Conservation (phyloP, 129 eudicot genomes). For the Logfia minima region DNA sequence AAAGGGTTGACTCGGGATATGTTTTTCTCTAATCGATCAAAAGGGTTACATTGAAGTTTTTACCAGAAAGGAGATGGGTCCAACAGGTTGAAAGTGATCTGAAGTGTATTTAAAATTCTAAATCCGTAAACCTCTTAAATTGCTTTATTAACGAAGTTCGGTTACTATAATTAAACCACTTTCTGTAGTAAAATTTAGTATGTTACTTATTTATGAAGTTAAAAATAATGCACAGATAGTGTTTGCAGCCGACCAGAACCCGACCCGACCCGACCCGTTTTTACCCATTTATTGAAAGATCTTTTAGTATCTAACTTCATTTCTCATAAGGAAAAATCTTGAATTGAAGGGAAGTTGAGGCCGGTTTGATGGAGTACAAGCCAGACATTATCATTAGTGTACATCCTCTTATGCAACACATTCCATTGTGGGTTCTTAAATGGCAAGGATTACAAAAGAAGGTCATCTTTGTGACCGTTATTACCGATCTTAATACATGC, state of each 20-base stretch:
- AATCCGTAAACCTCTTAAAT: too few relatives aligned
- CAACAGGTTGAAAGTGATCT: neutral
- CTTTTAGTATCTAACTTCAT: too few relatives aligned
- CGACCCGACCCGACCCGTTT: neutral
- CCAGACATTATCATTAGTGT: constrained; percentile 97
- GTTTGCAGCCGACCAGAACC: neutral
- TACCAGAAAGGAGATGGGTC: neutral
- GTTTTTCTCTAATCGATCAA: neutral
- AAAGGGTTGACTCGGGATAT: neutral
- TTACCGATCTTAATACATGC: constrained; percentile 91
- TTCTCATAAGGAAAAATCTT: neutral
- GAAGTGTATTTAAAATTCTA: constrained; percentile 1
- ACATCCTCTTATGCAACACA: constrained; percentile 97
- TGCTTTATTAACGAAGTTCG: neutral
- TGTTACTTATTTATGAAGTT: too few relatives aligned
- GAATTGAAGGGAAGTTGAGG: constrained; percentile 81
- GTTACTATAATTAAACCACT: neutral
- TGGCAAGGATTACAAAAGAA: constrained; percentile 97
- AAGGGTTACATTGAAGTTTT: neutral
- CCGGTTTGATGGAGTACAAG: constrained; percentile 97
- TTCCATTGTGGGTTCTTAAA: constrained; percentile 89
- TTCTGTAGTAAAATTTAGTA: too few relatives aligned
- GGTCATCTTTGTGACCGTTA: constrained; percentile 88
- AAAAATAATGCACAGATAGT: neutral
- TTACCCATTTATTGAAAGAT: neutral